These are phyloP conservation scores for Agroathelia rolfsii DNA, from an alignment of 1,284 basidiomycete genomes.

Conservation along the genomic window DNA sequence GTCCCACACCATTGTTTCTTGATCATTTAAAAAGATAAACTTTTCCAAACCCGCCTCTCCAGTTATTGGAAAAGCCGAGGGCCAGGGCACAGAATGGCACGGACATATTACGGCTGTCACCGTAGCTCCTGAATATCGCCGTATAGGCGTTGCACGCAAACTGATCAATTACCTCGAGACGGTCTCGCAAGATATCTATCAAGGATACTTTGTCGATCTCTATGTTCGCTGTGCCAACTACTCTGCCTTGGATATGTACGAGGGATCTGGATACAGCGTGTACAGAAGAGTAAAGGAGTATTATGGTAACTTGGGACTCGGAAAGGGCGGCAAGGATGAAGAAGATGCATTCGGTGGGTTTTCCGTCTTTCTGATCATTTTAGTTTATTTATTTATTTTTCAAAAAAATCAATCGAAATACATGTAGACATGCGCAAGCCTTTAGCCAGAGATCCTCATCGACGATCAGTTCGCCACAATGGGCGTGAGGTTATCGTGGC, in stretches of 20 bases:
- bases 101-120: constrained; percentile 88
- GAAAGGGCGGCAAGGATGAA: constrained; percentile 65
- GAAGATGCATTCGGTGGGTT: constrained; percentile 85
- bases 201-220: constrained; percentile 82
- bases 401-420: constrained; percentile 8
- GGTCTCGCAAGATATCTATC: constrained; percentile 68
- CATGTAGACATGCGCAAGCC: constrained; percentile 80
- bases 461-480: constrained; percentile 58
- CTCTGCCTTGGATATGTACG: constrained; percentile 78
- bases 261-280: constrained; percentile 79
- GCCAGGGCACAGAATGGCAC: constrained; percentile 64
- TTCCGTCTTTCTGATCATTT: no score
- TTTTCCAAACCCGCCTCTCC: no score
- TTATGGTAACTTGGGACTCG: constrained; percentile 67
- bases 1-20: no score
- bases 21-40: no score
- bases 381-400: no score
- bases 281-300: constrained; percentile 80
- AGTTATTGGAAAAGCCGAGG: constrained; percentile 88
- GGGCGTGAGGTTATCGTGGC: constrained; percentile 67
- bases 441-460: constrained; percentile 50
- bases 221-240: constrained; percentile 80
- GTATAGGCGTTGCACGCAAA: constrained; percentile 70
- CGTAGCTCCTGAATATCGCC: constrained; percentile 85
- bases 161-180: constrained; percentile 79